Evolutionary conservation across 306 rosid species (phyloP).

Genomic region (Pyrus bretschneideri): DNA sequence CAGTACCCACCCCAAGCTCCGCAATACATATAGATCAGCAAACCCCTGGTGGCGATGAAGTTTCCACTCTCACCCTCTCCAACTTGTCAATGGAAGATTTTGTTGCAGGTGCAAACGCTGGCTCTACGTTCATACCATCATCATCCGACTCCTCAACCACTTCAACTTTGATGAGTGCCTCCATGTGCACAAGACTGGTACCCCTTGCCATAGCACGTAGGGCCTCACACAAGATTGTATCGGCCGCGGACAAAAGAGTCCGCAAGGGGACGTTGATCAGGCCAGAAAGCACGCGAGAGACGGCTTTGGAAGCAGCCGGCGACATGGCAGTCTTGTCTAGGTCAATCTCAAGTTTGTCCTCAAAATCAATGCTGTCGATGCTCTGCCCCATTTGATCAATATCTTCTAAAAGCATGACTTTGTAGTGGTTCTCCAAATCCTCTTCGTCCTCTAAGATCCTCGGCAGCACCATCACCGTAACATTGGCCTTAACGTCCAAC

Average conservation of each 20-base stretch:
- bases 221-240: background rate
- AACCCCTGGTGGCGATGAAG: background rate
- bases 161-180: background rate
- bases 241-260: background rate
- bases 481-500: background rate
- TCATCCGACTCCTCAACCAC: background rate
- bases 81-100: background rate
- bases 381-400: too few relatives aligned
- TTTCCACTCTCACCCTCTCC: background rate
- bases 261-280: background rate
- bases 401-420: background rate
- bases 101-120: background rate
- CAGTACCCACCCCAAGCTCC: background rate
- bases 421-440: background rate
- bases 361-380: background rate
- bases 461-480: background rate
- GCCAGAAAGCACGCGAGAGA: background rate
- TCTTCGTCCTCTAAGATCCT: background rate
- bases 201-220: background rate
- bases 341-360: background rate
- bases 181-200: background rate
- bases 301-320: background rate
- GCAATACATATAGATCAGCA: background rate
- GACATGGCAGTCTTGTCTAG: background rate
- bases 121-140: background rate